Evolutionary conservation across 1,284 basidiomycete genomes (phyloP), one percentile per base, ranked within the genome.

Genomic region (Trichosporon asahii): DNA sequence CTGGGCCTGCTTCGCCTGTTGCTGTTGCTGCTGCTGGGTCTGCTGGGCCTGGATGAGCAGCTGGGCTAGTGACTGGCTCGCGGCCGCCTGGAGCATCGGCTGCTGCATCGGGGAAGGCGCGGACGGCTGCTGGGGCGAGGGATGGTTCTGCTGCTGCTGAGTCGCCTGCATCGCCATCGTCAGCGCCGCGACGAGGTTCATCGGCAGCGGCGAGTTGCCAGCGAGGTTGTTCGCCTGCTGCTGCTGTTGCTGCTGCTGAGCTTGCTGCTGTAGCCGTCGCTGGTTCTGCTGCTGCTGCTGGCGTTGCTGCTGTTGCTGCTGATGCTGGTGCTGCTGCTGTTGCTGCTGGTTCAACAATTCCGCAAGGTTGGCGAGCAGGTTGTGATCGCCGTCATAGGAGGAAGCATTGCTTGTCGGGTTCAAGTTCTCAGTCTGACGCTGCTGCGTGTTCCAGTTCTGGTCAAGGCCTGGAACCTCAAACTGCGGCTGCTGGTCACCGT

Each of bases 271-370:
- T 55, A 61, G 66, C 11, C 49, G 68, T n/a, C 67, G 67, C 64
- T 35, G 44, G 15, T 49, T 63, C 12, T 49, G 63, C 66, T 67
- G 68, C 25, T 21, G 27, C 29, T 61, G 69, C 14, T 25, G 66
- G 4, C 35, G 49, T 37, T 72, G 70, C 4, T 53, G 4, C 63
- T 67, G 63, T 37, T 67, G 64, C 21, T 61, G 53, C 25, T 66
- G 70, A 23, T 64, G 46, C 61, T 57, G 57, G 2, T 46, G 65
- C 46, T 66, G 66, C 23, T 66, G 66, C 55, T 66, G 71, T 29
- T 65, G 69, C 66, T 40, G 72, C 57, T 69, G 64, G 25, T 46
- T 61, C 15, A 72, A 53, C 33, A 72, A 57, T 46, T 72, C 69
- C 15, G 68, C 68, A 5, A 72, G 65, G 25, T 64, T 67, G 3